Base-by-base conservation (phyloP, 345 rosid species). In the Stellera chamaejasme region DNA sequence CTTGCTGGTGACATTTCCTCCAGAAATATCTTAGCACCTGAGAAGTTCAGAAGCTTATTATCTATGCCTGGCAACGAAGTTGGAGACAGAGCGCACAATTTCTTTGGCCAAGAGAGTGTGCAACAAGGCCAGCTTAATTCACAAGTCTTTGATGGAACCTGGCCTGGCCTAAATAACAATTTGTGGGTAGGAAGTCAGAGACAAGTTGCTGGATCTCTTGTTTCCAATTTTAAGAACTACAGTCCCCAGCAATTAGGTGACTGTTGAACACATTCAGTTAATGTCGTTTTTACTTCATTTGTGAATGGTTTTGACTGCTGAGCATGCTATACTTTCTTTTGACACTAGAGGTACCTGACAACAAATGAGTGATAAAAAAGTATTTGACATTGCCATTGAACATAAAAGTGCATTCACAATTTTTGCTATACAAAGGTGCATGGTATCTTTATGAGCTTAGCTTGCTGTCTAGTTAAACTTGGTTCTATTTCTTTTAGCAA, bases 11-110 rank as follows among this genome's bases (percentile, higher is more conserved):
- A 44, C 36, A 8, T 66, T 59, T 64, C 61, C 68, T 53, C 25
- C 11, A 49, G 28, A 63, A 54, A 61, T 58, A 72, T 54, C 60
- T 64, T 68, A 68, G 65, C 71, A 56, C 47, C 65, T 67, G 69
- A 63, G 64, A 58, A 59, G 26, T 65, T 61, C 63, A 52, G 56
- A 39, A 66, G 68, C 59, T 71, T 63, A 50, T 72, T 72, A 81
- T 81, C 95, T 76, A 88, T 91, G 96, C 88, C 96, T 85, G 98
- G 95, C 69, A 85, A 91, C 85, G 88, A 87, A 80, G 77, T 71
- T 75, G 96, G 90, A 69, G 98, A 91, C 71, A 83, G 83, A 80
- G 80, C 78, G 73, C 95, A 88, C 72, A 80, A 88, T 80, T 85
- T 84, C 75, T 78, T 85, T 77, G 88, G 78, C 69, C 90, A 76